phyloP scores from a whole-genome alignment of 768 basidiomycete species.

The Cubamyces lactineus region DNA sequence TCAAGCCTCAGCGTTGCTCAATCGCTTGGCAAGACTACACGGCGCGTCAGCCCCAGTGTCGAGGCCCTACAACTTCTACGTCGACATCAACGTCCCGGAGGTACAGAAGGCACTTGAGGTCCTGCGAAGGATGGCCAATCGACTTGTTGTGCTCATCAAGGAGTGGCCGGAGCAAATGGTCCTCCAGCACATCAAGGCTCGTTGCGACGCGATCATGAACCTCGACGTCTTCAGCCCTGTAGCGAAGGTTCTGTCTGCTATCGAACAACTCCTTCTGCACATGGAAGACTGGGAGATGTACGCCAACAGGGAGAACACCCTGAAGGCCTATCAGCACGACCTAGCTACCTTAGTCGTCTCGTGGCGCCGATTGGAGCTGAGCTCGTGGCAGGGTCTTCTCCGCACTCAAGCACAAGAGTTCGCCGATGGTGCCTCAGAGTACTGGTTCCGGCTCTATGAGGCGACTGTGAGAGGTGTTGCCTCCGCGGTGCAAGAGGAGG shows the following conservation, averaged over 20 bases:
- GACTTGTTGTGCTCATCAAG: conserved; percentile 58
- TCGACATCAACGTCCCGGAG: conserved; percentile 75
- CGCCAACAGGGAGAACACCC: conserved; percentile 87
- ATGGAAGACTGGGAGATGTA: conserved; percentile 97
- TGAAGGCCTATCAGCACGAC: conserved; percentile 65
- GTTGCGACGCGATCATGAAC: conserved; percentile 66
- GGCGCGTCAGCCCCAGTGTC: conserved; percentile 23
- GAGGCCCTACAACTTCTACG: conserved; percentile 73
- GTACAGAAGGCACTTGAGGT: conserved; percentile 60
- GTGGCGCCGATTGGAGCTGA: conserved; percentile 89
- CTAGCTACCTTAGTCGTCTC: conserved; percentile 77
- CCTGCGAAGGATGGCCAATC: conserved; percentile 51
- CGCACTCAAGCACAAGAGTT: conserved; percentile 63
- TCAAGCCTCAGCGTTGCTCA: conserved; percentile 50
- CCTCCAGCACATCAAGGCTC: conserved; percentile 77
- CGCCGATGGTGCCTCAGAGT: conserved; percentile 55
- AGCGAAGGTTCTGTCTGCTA: conserved; percentile 76
- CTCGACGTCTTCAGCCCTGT: conserved; percentile 71
- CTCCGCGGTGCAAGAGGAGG: conserved; percentile 47
- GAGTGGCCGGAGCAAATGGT: conserved; percentile 99
- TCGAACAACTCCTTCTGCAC: conserved; percentile 85
- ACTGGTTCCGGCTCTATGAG: conserved; percentile 94
- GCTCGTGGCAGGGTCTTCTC: conserved; percentile 83
- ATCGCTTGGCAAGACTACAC: conserved; percentile 40
- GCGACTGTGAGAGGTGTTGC: conserved; percentile 65